Evolutionary conservation across 352 stramenopile species (phyloP), one percentile per base, ranked within the genome.

Genomic region (Phytophthora colocasiae): DNA sequence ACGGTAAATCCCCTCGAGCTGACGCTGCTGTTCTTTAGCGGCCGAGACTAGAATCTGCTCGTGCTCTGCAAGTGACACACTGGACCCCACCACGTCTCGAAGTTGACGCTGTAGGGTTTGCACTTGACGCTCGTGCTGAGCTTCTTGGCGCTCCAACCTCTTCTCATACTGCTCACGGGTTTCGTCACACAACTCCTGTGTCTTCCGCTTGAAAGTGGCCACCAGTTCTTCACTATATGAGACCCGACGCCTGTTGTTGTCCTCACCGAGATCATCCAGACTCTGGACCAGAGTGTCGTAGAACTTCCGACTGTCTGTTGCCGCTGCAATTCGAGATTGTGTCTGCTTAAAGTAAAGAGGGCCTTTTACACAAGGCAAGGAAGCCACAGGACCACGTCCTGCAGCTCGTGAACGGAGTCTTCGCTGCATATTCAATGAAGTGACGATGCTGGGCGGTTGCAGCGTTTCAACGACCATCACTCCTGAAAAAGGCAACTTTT

Each of bases 141-240:
- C 58, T 22, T 89, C 77, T 47, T 79, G 70, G 1, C 75, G 69
- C 58, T 79, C 55, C 11, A 89, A 56, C 36, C 81, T 71, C 58
- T 77, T 46, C 51, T 89, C 80, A 52, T 79, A 91, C 56, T 86
- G 80, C 15, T 65, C 50, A 4, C 80, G 78, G 22, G 79, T 91
- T 29, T 84, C 77, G 8, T 89, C 77, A 32, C 80, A 89, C 14
- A 90, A 54, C 45, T 79, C 51, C 39, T 82, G 80, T 10, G 69
- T 65, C 47, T 83, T 88, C 45, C 67, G 69, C 36, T 81, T 80
- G 47, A 82, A 58, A n/a, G 53, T 47, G n/a, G 39, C 26, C 52
- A 69, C 19, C 36, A 73, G 15, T 3, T 69, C 44, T 11, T 73
- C 52, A 19, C 47, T 62, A 52, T 69, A 59, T 2, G 32, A 69